Base-by-base conservation (phyloP, 129 eudicot genomes). In the Logfia minima region DNA sequence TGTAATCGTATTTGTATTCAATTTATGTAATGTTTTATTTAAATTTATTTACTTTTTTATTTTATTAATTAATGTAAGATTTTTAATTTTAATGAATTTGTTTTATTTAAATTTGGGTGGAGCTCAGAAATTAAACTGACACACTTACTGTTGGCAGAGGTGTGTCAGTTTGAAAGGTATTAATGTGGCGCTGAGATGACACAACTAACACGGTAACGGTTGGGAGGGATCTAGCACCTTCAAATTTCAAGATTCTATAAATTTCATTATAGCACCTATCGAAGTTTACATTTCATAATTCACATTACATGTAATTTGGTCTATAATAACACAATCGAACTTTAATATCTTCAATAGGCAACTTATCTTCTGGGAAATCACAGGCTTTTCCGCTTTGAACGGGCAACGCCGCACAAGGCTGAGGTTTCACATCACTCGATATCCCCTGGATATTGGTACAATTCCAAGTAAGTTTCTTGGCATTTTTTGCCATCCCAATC, bases 391-490 rank as follows among this genome's bases (percentile, higher is more conserved):
- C 69, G 2, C 89, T 85, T 64, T 83, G 89, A 55, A 85, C 92
- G 8, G 86, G 81, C 62, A 91, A 78, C 16, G 68, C 78, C 0
- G 37, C 87, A 58, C 99, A 91, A 8, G 97, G 96, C 45, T 34
- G 83, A 29, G 99, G 97, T 35, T 83, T 83, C 74, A 94, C 98
- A 5, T 80, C 83, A 19, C 96, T 94, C 9, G 98, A 87, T 32
- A 89, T 59, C 84, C 97, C 99, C 41, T 78, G 83, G 43, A 95
- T 41, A 69, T 89, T 65, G 0, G 94, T 89, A 59, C 99, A 95
- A 70, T 90, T 88, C 99, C 99, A 95, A 3, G 66, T 83, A 6
- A 83, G 62, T 63, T 91, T 91, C 90, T 95, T 89, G 9, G 96
- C 83, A 11, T 51, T 80, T 65, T 70, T 61, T 1, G 94, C 86